Evolutionary conservation across 2,329 filamentous ascomycete genomes (phyloP), one percentile per base, ranked within the genome.

Genomic region (Paecilomyces sp.): DNA sequence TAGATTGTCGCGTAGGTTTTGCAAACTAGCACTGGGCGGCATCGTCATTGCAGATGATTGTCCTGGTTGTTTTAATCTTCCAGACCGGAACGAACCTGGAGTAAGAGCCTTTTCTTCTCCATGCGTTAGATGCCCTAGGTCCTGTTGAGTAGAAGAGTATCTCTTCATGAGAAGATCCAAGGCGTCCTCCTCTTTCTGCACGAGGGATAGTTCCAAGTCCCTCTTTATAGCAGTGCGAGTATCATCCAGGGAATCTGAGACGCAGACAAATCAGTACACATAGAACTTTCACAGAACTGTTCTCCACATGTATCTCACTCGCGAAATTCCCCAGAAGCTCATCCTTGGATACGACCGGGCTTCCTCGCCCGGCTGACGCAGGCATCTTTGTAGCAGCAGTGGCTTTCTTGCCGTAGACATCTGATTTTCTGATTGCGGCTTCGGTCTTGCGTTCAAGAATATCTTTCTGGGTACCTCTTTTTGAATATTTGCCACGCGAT

Each of bases 21-120:
- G 31, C 24, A 66, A 11, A 15, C 5, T 6, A 54, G 55, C 57
- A 60, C 62, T 13, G 55, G 50, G 47, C 30, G 55, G 25, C 3
- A 18, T 33, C 41, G 18, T 15, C 7, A 47, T 9, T 18, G 5
- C 41, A 22, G 7, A 3, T 6, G 31, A 33, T 33, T 5, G 41
- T 47, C n/a, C 41, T 18, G 3, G 1, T 47, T 1, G 7, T 22
- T n/a, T 18, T n/a, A 2, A 18, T 18, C 5, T 22, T 47, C 8
- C n/a, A n/a, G 5, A 15, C 13, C 5, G 13, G 13, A 41, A 4
- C 13, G 7, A 41, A n/a, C 5, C 3, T 2, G 3, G 36, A 12
- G 36, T 3, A 18, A 41, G 13, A 33, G 8, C 11, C 8, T 11
- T 8, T 33, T 33, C 31, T 28, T 33, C 31, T 33, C 31, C 31